Evolutionary conservation across 306 rosid species (phyloP), one percentile per base, ranked within the genome.

Genomic region (Cicer pinnatifidum): DNA sequence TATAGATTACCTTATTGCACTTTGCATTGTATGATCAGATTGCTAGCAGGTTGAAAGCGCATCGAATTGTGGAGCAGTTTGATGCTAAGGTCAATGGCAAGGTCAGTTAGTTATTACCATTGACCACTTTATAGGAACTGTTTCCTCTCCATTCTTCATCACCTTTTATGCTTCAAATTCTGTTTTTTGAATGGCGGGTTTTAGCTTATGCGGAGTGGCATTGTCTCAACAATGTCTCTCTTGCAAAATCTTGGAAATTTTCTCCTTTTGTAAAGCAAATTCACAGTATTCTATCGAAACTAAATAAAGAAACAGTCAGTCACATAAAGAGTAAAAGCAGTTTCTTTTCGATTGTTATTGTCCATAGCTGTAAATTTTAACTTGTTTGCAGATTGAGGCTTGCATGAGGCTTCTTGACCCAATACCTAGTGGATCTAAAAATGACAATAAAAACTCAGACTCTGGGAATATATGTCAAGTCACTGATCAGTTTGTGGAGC

Each of bases 71-170:
- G 59, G 87, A 89, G 84, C 85, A 80, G 82, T 94, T 94, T 88
- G 88, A 86, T 10, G 97, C 98, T 63, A 88, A 86, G 80, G 96
- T 94, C 77, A 84, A 94, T 65, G 89, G 83, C 62, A 94, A 91
- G 96, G 98, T 91, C 61, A 65, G 98, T 89, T 72, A 60, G 71
- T 50, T 75, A 75, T 43, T 46, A 9, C 19, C 48, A 52, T 72
- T 47, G 41, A 16, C 41, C 44, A 68, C 40, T 38, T 66, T 17
- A 6, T 35, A 43, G 17, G 12, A 28, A 58, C 6, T 11, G 16
- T 28, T 3, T 28, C 1, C 40, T 56, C 62, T 56, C 62, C 62
- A 23, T 57, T 56, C 62, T 56, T 38, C 62, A 23, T 57, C 23
- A 3, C 39, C 23, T 56, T 56, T 56, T 15, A 52, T 52, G 58